Evolutionary conservation across 257 asterid genomes (phyloP).

Genomic region (Verbascum thapsus): DNA sequence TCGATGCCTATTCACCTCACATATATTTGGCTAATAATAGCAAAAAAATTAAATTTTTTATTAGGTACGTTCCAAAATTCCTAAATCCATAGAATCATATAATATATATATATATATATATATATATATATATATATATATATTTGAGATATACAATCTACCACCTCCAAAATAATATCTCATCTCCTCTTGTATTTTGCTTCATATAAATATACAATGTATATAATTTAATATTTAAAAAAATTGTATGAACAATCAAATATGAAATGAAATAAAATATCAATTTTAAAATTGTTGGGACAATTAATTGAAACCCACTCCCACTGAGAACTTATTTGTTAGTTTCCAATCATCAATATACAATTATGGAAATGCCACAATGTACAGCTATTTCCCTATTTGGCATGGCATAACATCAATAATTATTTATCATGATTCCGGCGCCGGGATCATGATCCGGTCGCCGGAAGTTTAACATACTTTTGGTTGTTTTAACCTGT

Average conservation of each 20-base stretch:
- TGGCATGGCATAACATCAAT: background rate
- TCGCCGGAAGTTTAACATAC: conserved; percentile 6
- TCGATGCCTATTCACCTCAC: conserved; percentile 4
- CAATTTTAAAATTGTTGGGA: too few species aligned
- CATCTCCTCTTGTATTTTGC: too few species aligned
- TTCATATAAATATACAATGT: too few species aligned
- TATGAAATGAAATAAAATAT: too few species aligned
- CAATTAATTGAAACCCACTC: background rate
- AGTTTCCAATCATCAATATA: conserved; percentile 7
- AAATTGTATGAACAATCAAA: too few species aligned
- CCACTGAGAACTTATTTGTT: conserved; percentile 3
- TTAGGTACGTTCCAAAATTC: background rate
- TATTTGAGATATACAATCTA: too few species aligned
- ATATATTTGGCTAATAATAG: conserved; percentile 17
- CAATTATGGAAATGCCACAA: conserved; percentile 22
- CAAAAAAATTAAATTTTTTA: background rate
- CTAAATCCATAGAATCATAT: background rate
- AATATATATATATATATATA: too few species aligned
- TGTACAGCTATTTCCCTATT: background rate
- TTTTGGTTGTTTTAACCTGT: background rate
- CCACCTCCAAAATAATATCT: too few species aligned
- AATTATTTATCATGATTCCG: background rate
- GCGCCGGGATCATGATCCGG: conserved; percentile 22
- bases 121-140: too few species aligned
- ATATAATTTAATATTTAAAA: too few species aligned